Evolutionary conservation across 1,284 basidiomycete genomes (phyloP), one percentile per base, ranked within the genome.

Genomic region (Ceratobasidium sp.): DNA sequence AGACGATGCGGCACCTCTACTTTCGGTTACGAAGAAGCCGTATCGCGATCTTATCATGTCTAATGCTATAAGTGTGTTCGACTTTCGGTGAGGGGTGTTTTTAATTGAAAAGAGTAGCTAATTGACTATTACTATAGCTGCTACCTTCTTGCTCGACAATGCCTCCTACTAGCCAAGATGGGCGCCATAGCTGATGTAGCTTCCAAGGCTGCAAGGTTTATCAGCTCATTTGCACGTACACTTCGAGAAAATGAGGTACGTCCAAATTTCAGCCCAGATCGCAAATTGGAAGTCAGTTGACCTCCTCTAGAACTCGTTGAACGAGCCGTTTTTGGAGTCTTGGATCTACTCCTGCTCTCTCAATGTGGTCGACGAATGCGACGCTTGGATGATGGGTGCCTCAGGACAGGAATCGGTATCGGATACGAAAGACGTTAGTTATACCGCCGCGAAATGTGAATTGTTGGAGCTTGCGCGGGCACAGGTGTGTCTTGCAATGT

Each of bases 321-420:
- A 95, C 0, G 86, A 87, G 26, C 90, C 92, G 82, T 98, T 98
- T 83, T 88, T 98, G 55, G 95, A 98, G 84, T 94, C 94, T 0
- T 99, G 98, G 97, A 94, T 91, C 28, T 99, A 96, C 85, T 96
- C 95, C 12, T 96, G 96, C 0, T 93, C 96, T 28, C 87, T 97
- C 75, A 96, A 94, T 82, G 92, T 94, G 58, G 92, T 97, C 15
- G 92, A 95, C 23, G 92, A 94, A 82, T 96, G 94, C 82, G 94
- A 97, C 82, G 86, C 87, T 3, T 97, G 95, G 95, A 89, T 90
- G 56, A 85, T 85, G 20, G 81, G 84, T 0, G 82, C 86, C 15
- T 78, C 60, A 28, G 85, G 87, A 26, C 83, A 90, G 55, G 89
- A 91, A 66, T 86, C 87, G 5, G 66, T 85, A 7, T 83, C 87